A percentile compares a stretch with the other conserved stretches of the same genome.
These are phyloP conservation scores for Physcomitrium patens DNA, from an alignment of 225 moss, liverwort and hornwort species.

Conservation along the genomic window DNA sequence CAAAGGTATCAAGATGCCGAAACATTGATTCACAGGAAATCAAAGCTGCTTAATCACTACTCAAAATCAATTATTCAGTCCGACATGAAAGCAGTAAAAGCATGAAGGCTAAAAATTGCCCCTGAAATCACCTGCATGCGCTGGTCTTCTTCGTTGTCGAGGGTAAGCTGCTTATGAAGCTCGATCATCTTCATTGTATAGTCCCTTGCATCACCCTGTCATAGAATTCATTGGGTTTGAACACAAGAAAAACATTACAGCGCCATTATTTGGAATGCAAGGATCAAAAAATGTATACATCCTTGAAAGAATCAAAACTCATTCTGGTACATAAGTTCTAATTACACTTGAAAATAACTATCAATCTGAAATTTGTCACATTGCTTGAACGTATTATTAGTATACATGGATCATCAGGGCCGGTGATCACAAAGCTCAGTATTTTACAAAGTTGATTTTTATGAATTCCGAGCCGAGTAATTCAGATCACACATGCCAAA, in stretches of 20 bases:
- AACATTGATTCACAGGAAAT: conserved; percentile 8
- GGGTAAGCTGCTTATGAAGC: conserved; percentile 78
- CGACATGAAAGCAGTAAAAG: background rate
- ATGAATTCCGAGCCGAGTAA: background rate
- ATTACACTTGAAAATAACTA: conserved; percentile 10
- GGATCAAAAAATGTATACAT: background rate
- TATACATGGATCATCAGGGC: conserved; percentile 17
- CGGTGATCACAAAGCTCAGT: background rate
- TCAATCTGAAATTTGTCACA: background rate
- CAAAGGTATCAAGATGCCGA: conserved; percentile 13
- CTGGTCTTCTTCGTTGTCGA: conserved; percentile 86
- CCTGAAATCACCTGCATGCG: conserved; percentile 64
- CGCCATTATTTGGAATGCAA: background rate
- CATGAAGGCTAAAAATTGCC: background rate
- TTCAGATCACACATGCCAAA: background rate
- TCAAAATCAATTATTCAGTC: background rate
- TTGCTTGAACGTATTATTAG: conserved; percentile 7
- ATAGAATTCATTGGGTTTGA: conserved; percentile 6
- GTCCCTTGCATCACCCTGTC: conserved; percentile 78
- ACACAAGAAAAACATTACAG: conserved; percentile 5
- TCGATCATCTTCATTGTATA: conserved; percentile 81
- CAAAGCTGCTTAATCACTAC: background rate
- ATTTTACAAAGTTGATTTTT: background rate
- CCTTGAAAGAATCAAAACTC: conserved; percentile 7
- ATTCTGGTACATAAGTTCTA: background rate